A percentile compares a stretch with the other conserved stretches of the same genome.
Evolutionary conservation across 1,284 basidiomycete genomes (phyloP).

Genomic region (Ceratobasidium sp.): DNA sequence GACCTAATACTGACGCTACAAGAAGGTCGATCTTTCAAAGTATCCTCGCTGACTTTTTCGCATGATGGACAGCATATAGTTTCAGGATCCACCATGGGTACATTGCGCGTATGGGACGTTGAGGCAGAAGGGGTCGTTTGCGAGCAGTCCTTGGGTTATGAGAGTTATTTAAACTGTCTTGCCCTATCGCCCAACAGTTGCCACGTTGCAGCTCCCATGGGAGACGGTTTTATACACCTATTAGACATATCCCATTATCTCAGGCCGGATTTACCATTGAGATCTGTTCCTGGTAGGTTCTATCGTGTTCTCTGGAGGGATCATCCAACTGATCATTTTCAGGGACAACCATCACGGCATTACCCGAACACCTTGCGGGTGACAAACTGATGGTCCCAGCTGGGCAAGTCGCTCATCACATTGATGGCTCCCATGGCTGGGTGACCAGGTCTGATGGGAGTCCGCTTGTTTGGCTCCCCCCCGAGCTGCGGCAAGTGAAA

Average conservation of each 20-base stretch:
- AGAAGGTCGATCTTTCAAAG: background rate
- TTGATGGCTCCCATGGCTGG: background rate
- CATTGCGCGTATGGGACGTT: slow-evolving; percentile 26
- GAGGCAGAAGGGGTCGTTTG: background rate
- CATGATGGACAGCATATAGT: slow-evolving; percentile 22
- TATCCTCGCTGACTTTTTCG: slow-evolving; percentile 31
- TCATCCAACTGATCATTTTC: no score
- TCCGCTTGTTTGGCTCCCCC: background rate
- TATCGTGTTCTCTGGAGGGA: no score
- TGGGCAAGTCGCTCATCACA: background rate
- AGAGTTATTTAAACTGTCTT: slow-evolving; percentile 52
- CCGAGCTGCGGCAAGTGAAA: background rate
- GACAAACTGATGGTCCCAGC: background rate
- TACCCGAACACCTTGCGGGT: slow-evolving; percentile 7
- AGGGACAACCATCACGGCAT: no score
- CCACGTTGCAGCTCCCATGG: no score
- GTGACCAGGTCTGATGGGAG: background rate
- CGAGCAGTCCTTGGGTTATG: slow-evolving; percentile 49
- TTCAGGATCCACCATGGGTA: slow-evolving; percentile 10
- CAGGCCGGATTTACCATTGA: no score
- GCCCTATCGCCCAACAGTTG: no score
- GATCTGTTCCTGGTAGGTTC: no score
- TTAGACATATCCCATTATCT: no score
- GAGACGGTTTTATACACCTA: no score
- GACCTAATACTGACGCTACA: no score